Base-by-base conservation (phyloP, 2,329 filamentous ascomycete species). In the Neonectria coccinea region DNA sequence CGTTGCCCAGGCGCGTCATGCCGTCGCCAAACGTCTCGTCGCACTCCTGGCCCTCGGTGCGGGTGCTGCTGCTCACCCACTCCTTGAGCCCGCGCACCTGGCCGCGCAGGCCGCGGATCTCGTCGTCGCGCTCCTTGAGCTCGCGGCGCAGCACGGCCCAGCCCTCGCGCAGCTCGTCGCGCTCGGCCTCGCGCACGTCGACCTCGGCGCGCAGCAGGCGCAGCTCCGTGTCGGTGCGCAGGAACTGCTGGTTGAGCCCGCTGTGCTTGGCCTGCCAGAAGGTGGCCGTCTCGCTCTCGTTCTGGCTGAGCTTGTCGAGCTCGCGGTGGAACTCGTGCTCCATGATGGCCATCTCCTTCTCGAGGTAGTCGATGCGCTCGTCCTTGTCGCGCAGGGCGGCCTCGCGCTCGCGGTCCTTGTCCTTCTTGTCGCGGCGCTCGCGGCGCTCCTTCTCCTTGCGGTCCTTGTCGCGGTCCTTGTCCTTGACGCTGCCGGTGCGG, bases 81-180 rank as follows among this genome's bases (percentile, higher is more conserved):
- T 89, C 88, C 81, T 93, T 93, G 64, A 93, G 80, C 2, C 89
- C 89, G 10, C 87, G 78, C 0, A 92, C 84, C 77, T 92, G 90
- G 3, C 82, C 81, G 57, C 85, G 79, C 64, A 91, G 77, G 53
- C 81, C 79, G 22, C 81, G 78, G 4, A 87, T 82, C 76, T 90
- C 87, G 25, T 86, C 84, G 57, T 91, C 88, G n/a, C 81, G 80
- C 56, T 79, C 80, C 16, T 78, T 76, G 11, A 86, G 70, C 65
- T 85, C 81, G 7, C 79, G 78, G 66, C 81, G 79, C 54, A 85
- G 75, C 63, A 80, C 77, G 51, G 84, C 84, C 77, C 81, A 84
- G 20, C 82, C 84, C 50, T 82, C 81, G 11, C 83, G 81, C 41
- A 88, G 79, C 73, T 86, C 84, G 41, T 82, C 77, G 31, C 81